phyloP scores from a whole-genome alignment of 768 basidiomycete genomes.

The Phanerochaete sordida region DNA sequence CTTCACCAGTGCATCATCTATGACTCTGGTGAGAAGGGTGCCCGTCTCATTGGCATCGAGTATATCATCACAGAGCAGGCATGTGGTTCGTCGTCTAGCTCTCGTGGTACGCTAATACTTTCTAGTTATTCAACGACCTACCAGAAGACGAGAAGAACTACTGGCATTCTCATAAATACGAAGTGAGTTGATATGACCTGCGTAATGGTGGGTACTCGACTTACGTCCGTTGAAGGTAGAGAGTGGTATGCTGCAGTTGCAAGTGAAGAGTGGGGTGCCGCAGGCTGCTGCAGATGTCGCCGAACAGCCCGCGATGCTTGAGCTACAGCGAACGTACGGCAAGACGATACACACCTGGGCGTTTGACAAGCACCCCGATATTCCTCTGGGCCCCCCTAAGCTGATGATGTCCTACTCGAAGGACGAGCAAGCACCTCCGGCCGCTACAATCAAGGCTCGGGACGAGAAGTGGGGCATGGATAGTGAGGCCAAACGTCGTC shows the following conservation, averaged over 20 bases:
- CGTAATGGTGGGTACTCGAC: not conserved
- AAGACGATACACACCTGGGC: constrained; percentile 41
- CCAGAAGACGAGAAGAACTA: constrained; percentile 44
- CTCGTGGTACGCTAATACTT: not conserved
- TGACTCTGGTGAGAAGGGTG: constrained; percentile 39
- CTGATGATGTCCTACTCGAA: constrained; percentile 44
- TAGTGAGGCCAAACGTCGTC: constrained; percentile 30
- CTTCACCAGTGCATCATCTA: constrained; percentile 45
- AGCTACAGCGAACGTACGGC: constrained; percentile 45
- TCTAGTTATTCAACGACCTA: constrained; percentile 37
- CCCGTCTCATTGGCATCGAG: constrained; percentile 50
- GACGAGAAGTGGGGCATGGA: constrained; percentile 33
- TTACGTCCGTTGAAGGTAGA: constrained; percentile 23
- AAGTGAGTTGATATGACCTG: constrained; percentile 23
- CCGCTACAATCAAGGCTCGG: constrained; percentile 27
- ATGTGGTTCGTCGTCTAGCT: not conserved
- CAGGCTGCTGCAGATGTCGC: constrained; percentile 30
- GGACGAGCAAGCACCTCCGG: constrained; percentile 31
- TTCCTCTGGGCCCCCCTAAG: constrained; percentile 42
- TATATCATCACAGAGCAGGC: constrained; percentile 45
- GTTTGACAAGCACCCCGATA: constrained; percentile 34
- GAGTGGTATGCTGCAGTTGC: constrained; percentile 31
- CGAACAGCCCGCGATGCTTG: constrained; percentile 39
- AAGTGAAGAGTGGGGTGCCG: constrained; percentile 26
- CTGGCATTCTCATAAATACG: constrained; percentile 54